Base-by-base conservation (phyloP, 2,329 filamentous ascomycete species). In the Coleophoma eucalyptorum region DNA sequence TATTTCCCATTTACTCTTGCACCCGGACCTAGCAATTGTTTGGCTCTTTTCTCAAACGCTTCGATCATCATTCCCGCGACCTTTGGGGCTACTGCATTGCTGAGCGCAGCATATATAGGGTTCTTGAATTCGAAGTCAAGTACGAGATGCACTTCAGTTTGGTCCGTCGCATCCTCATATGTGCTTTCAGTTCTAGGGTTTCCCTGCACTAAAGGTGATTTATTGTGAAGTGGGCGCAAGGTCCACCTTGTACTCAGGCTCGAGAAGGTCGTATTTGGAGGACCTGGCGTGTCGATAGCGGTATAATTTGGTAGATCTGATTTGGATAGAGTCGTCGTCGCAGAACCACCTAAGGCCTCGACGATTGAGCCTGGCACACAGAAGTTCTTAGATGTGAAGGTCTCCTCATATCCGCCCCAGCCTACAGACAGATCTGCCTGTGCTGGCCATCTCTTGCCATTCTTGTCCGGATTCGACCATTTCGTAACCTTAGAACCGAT, bases 41-140 rank as follows among this genome's bases (percentile, higher is more conserved):
- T 75, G 5, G 94, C 91, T 63, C 89, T 79, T 69, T 82, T 81
- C 73, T 97, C 92, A 73, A 99, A 99, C 1, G 94, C 93, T 67
- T 89, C 85, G 58, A 97, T 88, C 91, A 99, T 96, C 57, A 88
- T 77, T 4, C 83, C 84, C 1, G 90, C 93, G 56, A 97, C 84
- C 70, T 89, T 90, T 32, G 90, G 87, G 57, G 90, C 90, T 20
- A 94, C 85, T 33, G 89, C 86, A 35, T 84, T 79, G 66, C 92
- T 94, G 65, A 97, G 75, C 18, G 88, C 83, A 40, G 84, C 86
- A 72, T 97, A 95, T 50, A 96, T 67, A n/a, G 92, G 90, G 69
- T 92, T 97, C 60, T 83, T 78, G 67, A 99, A 97, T 67, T 86
- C 82, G 67, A 92, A 97, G 55, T 85, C 80, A 59, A 99, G 86